A percentile compares a stretch with the other conserved stretches of the same genome.
Evolutionary conservation across 225 moss, liverwort and hornwort species (phyloP).

Genomic region (Anthoceros angustus): DNA sequence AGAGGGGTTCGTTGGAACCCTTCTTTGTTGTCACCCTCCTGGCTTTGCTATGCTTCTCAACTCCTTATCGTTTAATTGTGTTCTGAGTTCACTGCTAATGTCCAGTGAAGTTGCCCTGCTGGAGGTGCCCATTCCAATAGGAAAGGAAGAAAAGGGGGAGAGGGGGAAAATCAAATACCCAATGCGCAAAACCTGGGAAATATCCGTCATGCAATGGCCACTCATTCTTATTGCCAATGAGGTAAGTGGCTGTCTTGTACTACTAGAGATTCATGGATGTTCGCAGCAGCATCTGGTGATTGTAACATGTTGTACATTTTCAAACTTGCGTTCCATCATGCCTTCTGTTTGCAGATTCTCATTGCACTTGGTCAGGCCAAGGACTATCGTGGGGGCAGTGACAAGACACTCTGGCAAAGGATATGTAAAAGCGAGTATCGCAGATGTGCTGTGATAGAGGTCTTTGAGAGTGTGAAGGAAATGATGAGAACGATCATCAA

Average conservation of each 20-base stretch:
- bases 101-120: slow-evolving; percentile 79
- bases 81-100: background rate
- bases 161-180: too few species aligned
- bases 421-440: slow-evolving; percentile 64
- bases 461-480: slow-evolving; percentile 69
- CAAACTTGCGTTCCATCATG: background rate
- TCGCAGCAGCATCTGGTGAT: too few species aligned
- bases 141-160: background rate
- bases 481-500: slow-evolving; percentile 35
- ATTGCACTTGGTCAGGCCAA: slow-evolving; percentile 46
- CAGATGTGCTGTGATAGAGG: slow-evolving; percentile 73
- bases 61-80: too few species aligned
- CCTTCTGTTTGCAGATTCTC: slow-evolving; percentile 35
- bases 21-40: too few species aligned
- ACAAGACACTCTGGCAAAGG: slow-evolving; percentile 58
- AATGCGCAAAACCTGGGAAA: slow-evolving; percentile 31
- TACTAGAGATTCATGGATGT: background rate
- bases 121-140: slow-evolving; percentile 37
- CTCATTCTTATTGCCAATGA: slow-evolving; percentile 84
- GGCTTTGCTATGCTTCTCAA: too few species aligned
- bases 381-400: slow-evolving; percentile 19
- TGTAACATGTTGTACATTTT: background rate
- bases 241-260: slow-evolving; percentile 18
- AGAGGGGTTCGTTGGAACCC: background rate
- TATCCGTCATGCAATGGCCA: slow-evolving; percentile 92